Evolutionary conservation across 352 stramenopile genomes (phyloP).

Genomic region (Phytopythium kandeliae): DNA sequence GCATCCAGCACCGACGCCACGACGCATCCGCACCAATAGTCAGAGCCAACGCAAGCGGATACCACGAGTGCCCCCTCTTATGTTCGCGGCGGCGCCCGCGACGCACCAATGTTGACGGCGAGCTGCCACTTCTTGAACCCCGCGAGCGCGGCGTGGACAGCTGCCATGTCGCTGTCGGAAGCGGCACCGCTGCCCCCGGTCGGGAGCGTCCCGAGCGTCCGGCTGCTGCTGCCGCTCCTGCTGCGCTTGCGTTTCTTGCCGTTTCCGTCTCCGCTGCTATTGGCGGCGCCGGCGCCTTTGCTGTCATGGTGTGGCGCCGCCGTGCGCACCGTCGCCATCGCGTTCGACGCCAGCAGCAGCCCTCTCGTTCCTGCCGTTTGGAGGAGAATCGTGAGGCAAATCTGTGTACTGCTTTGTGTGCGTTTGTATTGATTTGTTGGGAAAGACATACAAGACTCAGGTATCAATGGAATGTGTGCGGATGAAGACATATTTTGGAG

Average conservation of each 20-base stretch:
- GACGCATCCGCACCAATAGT: too few relatives aligned
- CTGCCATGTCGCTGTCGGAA: neutral
- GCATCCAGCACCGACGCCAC: too few relatives aligned
- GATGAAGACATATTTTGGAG: neutral
- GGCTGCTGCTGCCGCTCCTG: slow-evolving; percentile 8
- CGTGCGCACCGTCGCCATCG: slow-evolving; percentile 30
- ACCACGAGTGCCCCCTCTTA: neutral
- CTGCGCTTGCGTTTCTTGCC: slow-evolving; percentile 30
- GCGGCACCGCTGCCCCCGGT: neutral
- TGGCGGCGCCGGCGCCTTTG: neutral
- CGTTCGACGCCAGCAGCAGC: too few relatives aligned
- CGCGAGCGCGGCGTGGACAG: slow-evolving; percentile 12
- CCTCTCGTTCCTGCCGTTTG: too few relatives aligned
- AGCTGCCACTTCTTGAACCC: slow-evolving; percentile 30
- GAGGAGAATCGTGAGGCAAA: too few relatives aligned
- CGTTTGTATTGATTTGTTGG: too few relatives aligned
- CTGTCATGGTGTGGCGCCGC: slow-evolving; percentile 10
- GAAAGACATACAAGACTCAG: too few relatives aligned
- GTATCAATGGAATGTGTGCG: too few relatives aligned
- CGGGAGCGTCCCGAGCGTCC: neutral
- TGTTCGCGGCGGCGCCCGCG: too few relatives aligned
- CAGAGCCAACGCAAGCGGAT: neutral
- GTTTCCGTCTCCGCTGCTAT: neutral
- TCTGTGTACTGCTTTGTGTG: too few relatives aligned
- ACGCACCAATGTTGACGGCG: slow-evolving; percentile 14